A percentile compares a stretch with the other conserved stretches of the same genome.
phyloP scores from a whole-genome alignment of 345 rosid genomes.

The Arabidopsis thaliana region DNA sequence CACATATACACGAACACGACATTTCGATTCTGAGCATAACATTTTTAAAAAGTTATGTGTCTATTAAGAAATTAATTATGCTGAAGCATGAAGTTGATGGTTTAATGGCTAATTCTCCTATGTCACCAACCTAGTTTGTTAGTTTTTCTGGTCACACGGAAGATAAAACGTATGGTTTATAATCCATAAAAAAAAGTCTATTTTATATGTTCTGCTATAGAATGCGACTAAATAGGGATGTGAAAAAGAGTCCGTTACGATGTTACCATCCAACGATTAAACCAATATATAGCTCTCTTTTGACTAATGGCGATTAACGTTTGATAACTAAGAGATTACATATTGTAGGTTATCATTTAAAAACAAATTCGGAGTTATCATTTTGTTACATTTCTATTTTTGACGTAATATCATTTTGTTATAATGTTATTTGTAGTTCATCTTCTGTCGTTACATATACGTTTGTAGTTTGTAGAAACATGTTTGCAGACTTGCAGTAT shows the following conservation, averaged over 20 bases:
- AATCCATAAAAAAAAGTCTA: background rate
- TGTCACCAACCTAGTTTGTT: constrained; percentile 28
- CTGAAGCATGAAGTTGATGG: constrained; percentile 23
- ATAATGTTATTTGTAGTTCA: too few species aligned
- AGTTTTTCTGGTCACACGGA: background rate
- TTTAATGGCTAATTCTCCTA: constrained; percentile 17
- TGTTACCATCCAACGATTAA: background rate
- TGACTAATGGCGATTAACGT: background rate
- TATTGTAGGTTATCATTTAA: background rate
- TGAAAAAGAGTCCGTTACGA: constrained; percentile 3
- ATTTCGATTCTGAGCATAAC: constrained; percentile 3
- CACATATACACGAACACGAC: too few species aligned
- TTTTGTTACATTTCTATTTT: too few species aligned
- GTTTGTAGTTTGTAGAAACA: too few species aligned
- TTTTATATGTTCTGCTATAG: background rate
- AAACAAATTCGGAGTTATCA: background rate
- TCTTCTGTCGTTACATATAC: too few species aligned
- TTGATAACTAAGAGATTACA: background rate
- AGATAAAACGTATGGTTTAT: background rate
- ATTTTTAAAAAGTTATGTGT: background rate
- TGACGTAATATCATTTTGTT: too few species aligned
- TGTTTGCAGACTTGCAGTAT: too few species aligned
- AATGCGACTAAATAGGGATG: constrained; percentile 2
- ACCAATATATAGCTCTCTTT: background rate
- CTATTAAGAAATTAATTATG: constrained; percentile 1